phyloP scores from a whole-genome alignment of 192 early-diverging fungal species.

The Backusella luteola region DNA sequence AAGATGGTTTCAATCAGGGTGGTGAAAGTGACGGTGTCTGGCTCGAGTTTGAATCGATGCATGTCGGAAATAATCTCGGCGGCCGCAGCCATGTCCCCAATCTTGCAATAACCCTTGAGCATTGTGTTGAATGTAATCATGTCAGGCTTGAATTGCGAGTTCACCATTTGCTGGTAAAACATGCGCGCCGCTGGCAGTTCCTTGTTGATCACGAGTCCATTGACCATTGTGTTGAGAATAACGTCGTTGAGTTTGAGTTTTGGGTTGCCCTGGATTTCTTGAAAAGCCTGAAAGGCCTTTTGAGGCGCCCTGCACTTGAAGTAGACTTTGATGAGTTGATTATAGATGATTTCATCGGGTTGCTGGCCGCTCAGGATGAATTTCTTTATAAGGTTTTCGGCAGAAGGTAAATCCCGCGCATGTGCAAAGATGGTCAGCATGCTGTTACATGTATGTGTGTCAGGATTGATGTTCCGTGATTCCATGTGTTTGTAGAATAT shows the following conservation, averaged over 20 bases:
- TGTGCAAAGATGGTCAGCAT: conserved; percentile 25
- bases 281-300: conserved; percentile 25
- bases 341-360: conserved; percentile 21
- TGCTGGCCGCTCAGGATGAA: conserved; percentile 14
- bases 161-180: conserved; percentile 26
- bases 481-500: conserved; percentile 21
- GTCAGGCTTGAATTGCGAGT: conserved; percentile 22
- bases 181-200: conserved; percentile 22
- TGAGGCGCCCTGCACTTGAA: conserved; percentile 12
- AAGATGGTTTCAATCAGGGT: conserved; percentile 30
- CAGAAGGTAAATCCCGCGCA: background rate
- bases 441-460: conserved; percentile 1
- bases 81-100: conserved; percentile 10
- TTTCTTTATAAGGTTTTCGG: conserved; percentile 18
- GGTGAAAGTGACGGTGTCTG: conserved; percentile 33
- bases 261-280: conserved; percentile 21
- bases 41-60: conserved; percentile 11
- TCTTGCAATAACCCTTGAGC: conserved; percentile 27
- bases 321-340: conserved; percentile 33
- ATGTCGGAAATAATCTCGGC: conserved; percentile 23
- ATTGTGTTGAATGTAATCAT: conserved; percentile 36
- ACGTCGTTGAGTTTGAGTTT: conserved; percentile 23
- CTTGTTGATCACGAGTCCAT: conserved; percentile 32
- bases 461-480: background rate
- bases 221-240: conserved; percentile 32